Base-by-base conservation (phyloP, 139 green algal genomes). In the Chlamydomonas sphaeroides region DNA sequence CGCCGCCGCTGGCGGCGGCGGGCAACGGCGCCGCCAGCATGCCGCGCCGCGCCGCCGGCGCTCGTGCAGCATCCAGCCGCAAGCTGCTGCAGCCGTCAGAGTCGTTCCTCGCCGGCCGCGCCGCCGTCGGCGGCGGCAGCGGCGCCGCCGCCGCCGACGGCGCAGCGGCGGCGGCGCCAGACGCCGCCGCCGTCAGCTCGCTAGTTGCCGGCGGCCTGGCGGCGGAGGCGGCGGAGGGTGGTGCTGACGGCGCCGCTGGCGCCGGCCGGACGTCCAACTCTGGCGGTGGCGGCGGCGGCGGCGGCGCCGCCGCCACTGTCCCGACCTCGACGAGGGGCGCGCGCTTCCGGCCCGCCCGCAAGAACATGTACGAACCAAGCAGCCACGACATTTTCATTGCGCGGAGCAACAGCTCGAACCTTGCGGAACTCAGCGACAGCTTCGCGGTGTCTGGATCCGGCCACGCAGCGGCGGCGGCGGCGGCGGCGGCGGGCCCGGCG, bases 41-140 rank as follows among this genome's bases (percentile, higher is more conserved):
- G n/a, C n/a, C n/a, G n/a, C 21, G 49, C 51, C 56, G 56, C 25
- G 15, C 18, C 23, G 8, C 38, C 28, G 45, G 14, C 25, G 35
- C 32, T 8, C 14, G 32, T 1, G 25, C 14, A 2, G 51, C 3
- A 33, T 36, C 73, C 23, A 80, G 57, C 73, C 41, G 73, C 33
- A 80, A 69, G 73, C 30, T 38, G 28, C 73, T 80, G 39, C 73
- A 80, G 57, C 73, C 73, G 5, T 80, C 73, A 30, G 73, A 80
- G n/a, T 39, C 73, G 3, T 80, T 80, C 56, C 73, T 80, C 0
- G 14, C 57, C 21, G 73, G 73, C 21, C 36, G 63, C 20, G 53
- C 39, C 28, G 28, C 20, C 53, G 53, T 70, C 17, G 4, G 33
- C 62, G 62, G 32, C 32, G 2, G 2, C 6, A 1, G 4, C 62